A percentile compares a stretch with the other conserved stretches of the same genome.
These are phyloP conservation scores for Neltuma alba DNA, from an alignment of 306 rosid species.

Conservation along the genomic window DNA sequence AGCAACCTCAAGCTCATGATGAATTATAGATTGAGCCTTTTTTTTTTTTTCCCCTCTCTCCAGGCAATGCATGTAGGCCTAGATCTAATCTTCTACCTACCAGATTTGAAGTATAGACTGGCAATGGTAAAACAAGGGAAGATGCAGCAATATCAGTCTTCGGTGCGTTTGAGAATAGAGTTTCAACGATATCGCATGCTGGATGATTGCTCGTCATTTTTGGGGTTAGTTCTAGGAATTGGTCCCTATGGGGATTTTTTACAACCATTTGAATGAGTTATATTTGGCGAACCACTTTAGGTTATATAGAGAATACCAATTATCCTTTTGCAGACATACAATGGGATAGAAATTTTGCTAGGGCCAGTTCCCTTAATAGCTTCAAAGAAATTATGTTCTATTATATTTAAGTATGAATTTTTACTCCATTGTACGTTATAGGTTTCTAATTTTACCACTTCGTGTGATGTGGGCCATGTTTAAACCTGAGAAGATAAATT, in stretches of 20 bases:
- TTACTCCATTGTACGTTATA: neutral
- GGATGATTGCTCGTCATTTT: constrained; percentile 36
- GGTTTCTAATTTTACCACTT: neutral
- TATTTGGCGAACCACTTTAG: constrained; percentile 20
- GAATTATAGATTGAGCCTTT: constrained; percentile 63
- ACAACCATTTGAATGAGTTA: constrained; percentile 18
- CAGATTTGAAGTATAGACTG: neutral
- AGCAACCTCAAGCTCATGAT: constrained; percentile 54
- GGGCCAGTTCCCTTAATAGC: neutral
- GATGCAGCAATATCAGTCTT: constrained; percentile 36
- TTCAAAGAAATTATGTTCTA: neutral
- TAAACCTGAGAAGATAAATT: neutral
- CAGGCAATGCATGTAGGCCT: constrained; percentile 32
- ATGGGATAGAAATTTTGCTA: constrained; percentile 27
- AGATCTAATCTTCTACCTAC: constrained; percentile 42
- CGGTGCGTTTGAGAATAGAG: constrained; percentile 32
- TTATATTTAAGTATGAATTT: neutral
- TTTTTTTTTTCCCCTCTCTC: too few relatives aligned
- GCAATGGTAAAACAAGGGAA: constrained; percentile 39
- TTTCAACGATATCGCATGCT: constrained; percentile 32
- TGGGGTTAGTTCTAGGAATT: constrained; percentile 37
- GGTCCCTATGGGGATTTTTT: constrained; percentile 25
- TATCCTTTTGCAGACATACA: constrained; percentile 4
- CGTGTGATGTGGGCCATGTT: neutral
- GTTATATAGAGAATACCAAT: neutral